Evolutionary conservation across 805 yeast genomes (phyloP), one percentile per base, ranked within the genome.

Genomic region (Nakazawaea sp.): DNA sequence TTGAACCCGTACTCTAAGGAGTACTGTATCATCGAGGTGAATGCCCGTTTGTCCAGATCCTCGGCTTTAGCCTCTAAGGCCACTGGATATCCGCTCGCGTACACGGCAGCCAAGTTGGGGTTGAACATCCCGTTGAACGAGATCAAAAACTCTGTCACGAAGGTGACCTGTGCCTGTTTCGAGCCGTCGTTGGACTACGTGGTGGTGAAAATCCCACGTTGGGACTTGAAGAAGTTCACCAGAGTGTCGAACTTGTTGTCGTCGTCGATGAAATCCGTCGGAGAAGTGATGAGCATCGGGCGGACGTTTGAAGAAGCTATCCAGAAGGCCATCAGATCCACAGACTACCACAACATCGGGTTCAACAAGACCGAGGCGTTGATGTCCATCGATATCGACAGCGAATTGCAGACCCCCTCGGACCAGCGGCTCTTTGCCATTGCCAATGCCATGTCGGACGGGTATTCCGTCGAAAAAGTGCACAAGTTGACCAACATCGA

Each of bases 61-160:
- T 92, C 97, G n/a, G 98, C 98, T 40, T 73, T 90, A 53, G 98
- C 98, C 33, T 90, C 97, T 18, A 90, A 90, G 70, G 98, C 98
- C 27, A 90, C 98, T 32, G 98, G 97, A 51, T 90, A 90, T 58
- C 98, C 98, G 52, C 73, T 90, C 50, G 98, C 98, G 36, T 90
- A 88, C 62, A 92, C 95, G 38, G 98, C 98, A 47, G 97, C 97
- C 46, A 90, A 90, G 64, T 70, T 90, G 46, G 98, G 96, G 62
- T 71, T 90, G 56, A 86, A 87, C 68, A 85, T 85, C 55, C 89
- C 97, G 31, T 73, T 90, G 57, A 83, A 86, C 53, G 94, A 90
- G 64, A 82, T 90, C 55, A 81, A 79, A 59, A 90, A 90, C 70
- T 78, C 95, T 32, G 97, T 90, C 42, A 90, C 98, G 32, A 81